phyloP scores from a whole-genome alignment of 495 filamentous ascomycete species.

The Cairneyella variabilis region DNA sequence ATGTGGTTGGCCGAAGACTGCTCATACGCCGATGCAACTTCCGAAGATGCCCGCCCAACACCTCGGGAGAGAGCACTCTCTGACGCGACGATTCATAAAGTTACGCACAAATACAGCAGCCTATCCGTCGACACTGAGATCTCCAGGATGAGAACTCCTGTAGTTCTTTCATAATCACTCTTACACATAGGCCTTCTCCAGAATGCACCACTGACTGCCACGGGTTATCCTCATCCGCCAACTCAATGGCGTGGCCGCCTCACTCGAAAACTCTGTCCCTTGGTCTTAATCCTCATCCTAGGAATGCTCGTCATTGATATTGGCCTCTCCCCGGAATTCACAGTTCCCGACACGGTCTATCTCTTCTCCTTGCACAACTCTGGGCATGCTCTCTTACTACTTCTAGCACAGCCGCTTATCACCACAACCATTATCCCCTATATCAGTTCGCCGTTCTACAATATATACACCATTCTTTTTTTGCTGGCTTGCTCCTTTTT shows the following conservation, averaged over 20 bases:
- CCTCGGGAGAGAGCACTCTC: no score
- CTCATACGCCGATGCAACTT: not conserved
- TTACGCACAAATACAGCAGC: no score
- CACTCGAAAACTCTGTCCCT: not conserved
- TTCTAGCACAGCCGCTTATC: not conserved
- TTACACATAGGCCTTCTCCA: not conserved
- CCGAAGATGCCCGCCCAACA: not conserved
- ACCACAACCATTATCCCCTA: not conserved
- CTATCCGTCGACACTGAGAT: no score
- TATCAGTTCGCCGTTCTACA: not conserved
- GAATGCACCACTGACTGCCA: not conserved
- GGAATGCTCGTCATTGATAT: not conserved
- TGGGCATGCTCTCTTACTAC: not conserved
- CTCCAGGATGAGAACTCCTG: no score
- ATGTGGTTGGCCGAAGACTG: conserved; percentile 2
- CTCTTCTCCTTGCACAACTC: not conserved
- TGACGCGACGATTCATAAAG: no score
- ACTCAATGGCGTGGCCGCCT: not conserved
- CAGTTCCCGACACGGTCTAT: not conserved
- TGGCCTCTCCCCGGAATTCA: not conserved
- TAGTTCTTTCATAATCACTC: not conserved
- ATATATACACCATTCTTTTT: not conserved
- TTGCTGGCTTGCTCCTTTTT: not conserved
- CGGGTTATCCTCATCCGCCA: not conserved
- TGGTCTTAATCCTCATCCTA: not conserved